These are phyloP conservation scores for Ustilago sp. DNA, from an alignment of 1,284 basidiomycete genomes.

Conservation along the genomic window DNA sequence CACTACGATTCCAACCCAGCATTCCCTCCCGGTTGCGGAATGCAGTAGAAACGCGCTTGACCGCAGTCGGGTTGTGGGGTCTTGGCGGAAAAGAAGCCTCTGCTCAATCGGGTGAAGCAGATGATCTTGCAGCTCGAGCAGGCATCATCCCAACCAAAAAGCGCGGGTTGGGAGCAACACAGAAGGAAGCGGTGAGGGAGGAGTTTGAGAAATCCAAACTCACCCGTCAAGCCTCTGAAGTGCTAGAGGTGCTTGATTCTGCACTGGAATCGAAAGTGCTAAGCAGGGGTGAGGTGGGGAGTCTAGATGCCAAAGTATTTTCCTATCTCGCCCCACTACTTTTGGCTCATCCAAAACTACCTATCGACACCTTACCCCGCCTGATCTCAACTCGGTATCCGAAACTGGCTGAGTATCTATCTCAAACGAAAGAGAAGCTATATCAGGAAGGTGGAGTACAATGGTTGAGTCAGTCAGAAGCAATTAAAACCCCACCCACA, in stretches of 20 bases:
- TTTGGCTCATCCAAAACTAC: constrained; percentile 26
- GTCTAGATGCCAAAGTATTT: constrained; percentile 51
- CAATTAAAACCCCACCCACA: constrained; percentile 5
- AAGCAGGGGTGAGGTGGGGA: constrained; percentile 11
- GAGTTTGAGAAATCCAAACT: constrained; percentile 50
- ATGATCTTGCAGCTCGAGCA: constrained; percentile 44
- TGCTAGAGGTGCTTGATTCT: constrained; percentile 36
- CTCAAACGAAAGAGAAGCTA: constrained; percentile 23
- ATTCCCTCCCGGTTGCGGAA: constrained; percentile 56
- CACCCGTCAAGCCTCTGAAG: constrained; percentile 23
- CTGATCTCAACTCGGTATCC: constrained; percentile 40
- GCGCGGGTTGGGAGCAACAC: constrained; percentile 31
- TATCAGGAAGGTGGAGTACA: constrained; percentile 11
- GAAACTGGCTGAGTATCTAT: constrained; percentile 24
- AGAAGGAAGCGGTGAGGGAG: constrained; percentile 35
- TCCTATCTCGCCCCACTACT: constrained; percentile 54
- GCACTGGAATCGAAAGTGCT: constrained; percentile 6
- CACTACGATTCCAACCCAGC: constrained; percentile 31
- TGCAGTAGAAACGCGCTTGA: constrained; percentile 53
- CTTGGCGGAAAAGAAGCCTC: constrained; percentile 48
- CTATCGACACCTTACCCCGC: constrained; percentile 30
- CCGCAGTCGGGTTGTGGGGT: constrained; percentile 47
- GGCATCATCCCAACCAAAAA: constrained; percentile 39
- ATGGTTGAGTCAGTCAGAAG: constrained; percentile 22
- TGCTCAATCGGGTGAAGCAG: constrained; percentile 31